A percentile compares a stretch with the other conserved stretches of the same genome.
These are phyloP conservation scores for Aspergillus piperis DNA, from an alignment of 2,329 filamentous ascomycete species.

Conservation along the genomic window DNA sequence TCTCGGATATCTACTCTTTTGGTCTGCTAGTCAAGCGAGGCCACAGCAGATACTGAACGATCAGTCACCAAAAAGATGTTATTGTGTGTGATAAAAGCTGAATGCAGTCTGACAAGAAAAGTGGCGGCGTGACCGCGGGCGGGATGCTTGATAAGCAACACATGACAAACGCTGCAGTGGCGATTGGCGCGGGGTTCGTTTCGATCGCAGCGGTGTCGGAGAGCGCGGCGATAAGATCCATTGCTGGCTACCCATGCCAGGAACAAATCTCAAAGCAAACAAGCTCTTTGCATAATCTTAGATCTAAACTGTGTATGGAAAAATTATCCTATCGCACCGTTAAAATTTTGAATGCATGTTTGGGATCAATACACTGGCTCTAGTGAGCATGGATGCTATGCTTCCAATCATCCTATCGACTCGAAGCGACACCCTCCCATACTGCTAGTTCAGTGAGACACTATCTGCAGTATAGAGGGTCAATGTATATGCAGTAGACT, in stretches of 20 bases:
- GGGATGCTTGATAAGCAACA: slow-evolving; percentile 36
- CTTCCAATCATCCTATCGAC: too few relatives aligned
- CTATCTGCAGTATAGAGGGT: too few relatives aligned
- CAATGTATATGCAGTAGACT: too few relatives aligned
- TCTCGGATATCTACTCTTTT: background rate
- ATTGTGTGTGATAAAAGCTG: background rate
- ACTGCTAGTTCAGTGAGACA: too few relatives aligned
- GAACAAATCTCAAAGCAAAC: background rate
- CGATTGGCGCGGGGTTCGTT: slow-evolving; percentile 28
- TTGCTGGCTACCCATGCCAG: background rate
- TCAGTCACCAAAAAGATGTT: background rate
- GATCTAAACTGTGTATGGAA: background rate
- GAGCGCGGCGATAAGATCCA: slow-evolving; percentile 15
- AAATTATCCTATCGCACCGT: background rate
- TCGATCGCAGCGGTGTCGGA: slow-evolving; percentile 22
- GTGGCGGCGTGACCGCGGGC: slow-evolving; percentile 26
- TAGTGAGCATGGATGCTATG: too few relatives aligned
- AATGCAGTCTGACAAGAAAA: slow-evolving; percentile 9
- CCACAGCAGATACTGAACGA: background rate
- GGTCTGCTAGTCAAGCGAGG: background rate
- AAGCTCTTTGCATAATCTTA: background rate
- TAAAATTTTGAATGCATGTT: too few relatives aligned
- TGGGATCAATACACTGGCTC: too few relatives aligned
- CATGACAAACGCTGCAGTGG: slow-evolving; percentile 33
- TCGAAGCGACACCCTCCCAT: too few relatives aligned